Conservation (phyloP, 2,329 filamentous ascomycete genomes). For the Aspergillus niger region DNA sequence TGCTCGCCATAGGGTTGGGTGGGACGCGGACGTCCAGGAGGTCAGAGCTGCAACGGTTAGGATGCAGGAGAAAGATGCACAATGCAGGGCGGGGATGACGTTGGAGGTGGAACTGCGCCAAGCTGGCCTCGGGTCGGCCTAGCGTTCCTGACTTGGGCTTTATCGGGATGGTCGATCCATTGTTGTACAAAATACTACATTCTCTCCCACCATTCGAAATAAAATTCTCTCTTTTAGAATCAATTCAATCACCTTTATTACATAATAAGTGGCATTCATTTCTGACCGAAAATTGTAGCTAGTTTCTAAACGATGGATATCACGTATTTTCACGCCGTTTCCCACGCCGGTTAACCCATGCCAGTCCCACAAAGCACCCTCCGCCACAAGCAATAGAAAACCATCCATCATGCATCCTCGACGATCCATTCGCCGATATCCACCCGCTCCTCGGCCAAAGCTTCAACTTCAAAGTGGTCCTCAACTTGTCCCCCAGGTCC, state of each 20-base stretch:
- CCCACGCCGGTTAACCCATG: too few relatives aligned
- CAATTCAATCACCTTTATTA: not conserved
- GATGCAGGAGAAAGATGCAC: slow-evolving; percentile 3
- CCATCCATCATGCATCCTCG: slow-evolving; percentile 29
- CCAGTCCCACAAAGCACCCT: not conserved
- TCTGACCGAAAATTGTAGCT: too few relatives aligned
- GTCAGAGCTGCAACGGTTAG: slow-evolving; percentile 3
- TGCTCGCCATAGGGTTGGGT: slow-evolving; percentile 64
- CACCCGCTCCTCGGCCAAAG: slow-evolving; percentile 45
- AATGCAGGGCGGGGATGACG: slow-evolving; percentile 27
- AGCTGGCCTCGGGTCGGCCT: not conserved
- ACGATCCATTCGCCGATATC: slow-evolving; percentile 47
- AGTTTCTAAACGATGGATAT: too few relatives aligned
- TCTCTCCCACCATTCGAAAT: too few relatives aligned
- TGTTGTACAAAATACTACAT: too few relatives aligned
- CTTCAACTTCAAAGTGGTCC: slow-evolving; percentile 47
- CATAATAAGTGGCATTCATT: not conserved
- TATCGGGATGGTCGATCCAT: too few relatives aligned
- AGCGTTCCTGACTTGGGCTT: not conserved
- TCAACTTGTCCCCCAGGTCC: slow-evolving; percentile 55
- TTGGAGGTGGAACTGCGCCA: slow-evolving; percentile 15
- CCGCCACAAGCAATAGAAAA: too few relatives aligned
- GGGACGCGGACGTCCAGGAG: not conserved
- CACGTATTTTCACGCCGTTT: too few relatives aligned
- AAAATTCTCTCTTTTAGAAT: too few relatives aligned